Evolutionary conservation across 78 protist species (phyloP).

Genomic region (Dictyostelium brefeldianum): DNA sequence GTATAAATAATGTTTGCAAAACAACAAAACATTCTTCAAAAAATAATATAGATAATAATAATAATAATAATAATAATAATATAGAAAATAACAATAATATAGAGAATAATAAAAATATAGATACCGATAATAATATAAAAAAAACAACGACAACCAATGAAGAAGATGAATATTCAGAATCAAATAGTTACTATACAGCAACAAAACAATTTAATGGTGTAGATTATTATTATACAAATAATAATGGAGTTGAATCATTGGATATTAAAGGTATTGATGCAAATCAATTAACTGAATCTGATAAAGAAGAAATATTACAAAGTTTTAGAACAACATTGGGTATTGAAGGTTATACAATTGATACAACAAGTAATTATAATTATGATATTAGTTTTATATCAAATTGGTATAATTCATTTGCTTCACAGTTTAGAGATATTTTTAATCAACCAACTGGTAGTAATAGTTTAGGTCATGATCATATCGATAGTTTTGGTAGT

Average conservation of each 20-base stretch:
- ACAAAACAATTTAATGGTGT: constrained; percentile 22
- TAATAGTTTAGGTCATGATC: not conserved
- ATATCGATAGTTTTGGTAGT: not conserved
- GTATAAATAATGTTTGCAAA: constrained; percentile 4
- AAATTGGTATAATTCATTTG: constrained; percentile 12
- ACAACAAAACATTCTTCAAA: not conserved
- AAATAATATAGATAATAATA: not conserved
- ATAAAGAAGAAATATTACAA: constrained; percentile 1
- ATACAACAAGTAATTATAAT: constrained; percentile 2
- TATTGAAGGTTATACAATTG: not conserved
- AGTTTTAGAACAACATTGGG: constrained; percentile 18
- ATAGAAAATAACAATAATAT: not conserved
- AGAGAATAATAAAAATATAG: not conserved
- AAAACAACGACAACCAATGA: not conserved
- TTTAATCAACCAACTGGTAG: not conserved
- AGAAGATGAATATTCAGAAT: not conserved
- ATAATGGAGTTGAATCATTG: constrained; percentile 32
- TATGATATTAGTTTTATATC: constrained; percentile 12
- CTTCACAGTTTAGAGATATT: constrained; percentile 21
- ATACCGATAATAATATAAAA: not conserved
- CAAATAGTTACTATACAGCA: constrained; percentile 29
- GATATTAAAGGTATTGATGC: constrained; percentile 30
- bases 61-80: constrained; percentile 22
- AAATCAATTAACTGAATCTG: not conserved
- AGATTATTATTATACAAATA: constrained; percentile 50